Evolutionary conservation across 176 grass and related monocot species (phyloP), one percentile per base, ranked within the genome.

Genomic region (Oryza glumipatula): DNA sequence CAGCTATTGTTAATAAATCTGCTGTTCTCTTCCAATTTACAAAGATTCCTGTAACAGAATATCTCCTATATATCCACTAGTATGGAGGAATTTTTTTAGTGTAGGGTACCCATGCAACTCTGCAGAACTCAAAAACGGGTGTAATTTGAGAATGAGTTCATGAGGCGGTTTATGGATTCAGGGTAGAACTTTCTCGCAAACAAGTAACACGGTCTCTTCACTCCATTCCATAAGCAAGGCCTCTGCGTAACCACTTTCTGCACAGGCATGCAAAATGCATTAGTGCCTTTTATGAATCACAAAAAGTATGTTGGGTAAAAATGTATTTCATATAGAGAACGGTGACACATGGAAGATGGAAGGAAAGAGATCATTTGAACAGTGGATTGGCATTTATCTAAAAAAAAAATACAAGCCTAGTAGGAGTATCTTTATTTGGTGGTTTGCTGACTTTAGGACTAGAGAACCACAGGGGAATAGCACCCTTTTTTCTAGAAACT

Each of bases 181-280:
- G 86, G 92, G 43, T 91, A 91, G 81, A 94, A 94, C 77, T 94
- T 94, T 71, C 92, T 90, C 5, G 86, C 92, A 81, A 94, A 94
- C 65, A 94, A 82, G 73, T 91, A 94, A 67, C 92, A 94, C 3
- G 92, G 88, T 77, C 88, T 86, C 86, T 80, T 83, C 77, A 73
- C 80, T 63, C 92, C 92, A 64, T 94, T 94, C 92, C 92, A 94
- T 74, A 94, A 51, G 72, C 92, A 94, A 80, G 92, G 92, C 4
- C 58, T 86, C 70, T 77, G 12, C 11, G 67, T 94, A 64, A 76
- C 80, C 38, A 94, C 71, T 88, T 77, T 94, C 92, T 94, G 92
- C 71, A 84, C 45, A 16, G 69, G 67, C 64, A 83, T 6, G 12
- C 5, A 47, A 68, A 85, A 36, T 58, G 58, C 6, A 17, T 54